These are phyloP conservation scores for Vanrija pseudolonga DNA, from an alignment of 1,284 basidiomycete genomes.

Conservation along the genomic window DNA sequence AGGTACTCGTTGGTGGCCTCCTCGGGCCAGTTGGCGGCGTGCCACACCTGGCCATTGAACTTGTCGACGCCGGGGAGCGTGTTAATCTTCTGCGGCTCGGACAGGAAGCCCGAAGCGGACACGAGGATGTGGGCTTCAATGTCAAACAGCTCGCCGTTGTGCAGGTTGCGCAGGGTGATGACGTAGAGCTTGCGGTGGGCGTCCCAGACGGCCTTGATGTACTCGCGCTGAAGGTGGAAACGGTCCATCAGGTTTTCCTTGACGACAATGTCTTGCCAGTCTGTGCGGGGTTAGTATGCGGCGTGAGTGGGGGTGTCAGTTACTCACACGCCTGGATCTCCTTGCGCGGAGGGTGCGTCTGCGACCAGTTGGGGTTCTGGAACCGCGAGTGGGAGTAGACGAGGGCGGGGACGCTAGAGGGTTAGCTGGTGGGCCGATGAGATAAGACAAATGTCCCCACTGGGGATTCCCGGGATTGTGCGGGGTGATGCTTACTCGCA, in stretches of 20 bases:
- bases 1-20: conserved; percentile 16
- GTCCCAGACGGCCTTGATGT: conserved; percentile 9
- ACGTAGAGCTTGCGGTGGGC: background rate
- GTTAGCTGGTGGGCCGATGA: background rate
- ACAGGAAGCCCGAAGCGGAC: conserved; percentile 26
- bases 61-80: conserved; percentile 18
- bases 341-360: conserved; percentile 13
- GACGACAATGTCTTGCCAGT: conserved; percentile 9
- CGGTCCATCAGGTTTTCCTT: conserved; percentile 1
- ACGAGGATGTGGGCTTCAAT: conserved; percentile 21
- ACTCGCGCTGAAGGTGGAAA: background rate
- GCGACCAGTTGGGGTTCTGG: conserved; percentile 16
- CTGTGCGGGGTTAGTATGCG: no score
- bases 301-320: background rate
- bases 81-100: conserved; percentile 15
- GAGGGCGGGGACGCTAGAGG: conserved; percentile 14
- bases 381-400: conserved; percentile 15
- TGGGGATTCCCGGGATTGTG: background rate
- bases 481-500: conserved; percentile 27
- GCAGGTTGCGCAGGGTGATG: conserved; percentile 1
- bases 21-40: conserved; percentile 23
- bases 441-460: no score
- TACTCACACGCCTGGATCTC: conserved; percentile 16
- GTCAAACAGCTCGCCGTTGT: background rate
- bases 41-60: conserved; percentile 21